Conservation (phyloP, 2,329 filamentous ascomycete genomes). For the Exophiala aquamarina region DNA sequence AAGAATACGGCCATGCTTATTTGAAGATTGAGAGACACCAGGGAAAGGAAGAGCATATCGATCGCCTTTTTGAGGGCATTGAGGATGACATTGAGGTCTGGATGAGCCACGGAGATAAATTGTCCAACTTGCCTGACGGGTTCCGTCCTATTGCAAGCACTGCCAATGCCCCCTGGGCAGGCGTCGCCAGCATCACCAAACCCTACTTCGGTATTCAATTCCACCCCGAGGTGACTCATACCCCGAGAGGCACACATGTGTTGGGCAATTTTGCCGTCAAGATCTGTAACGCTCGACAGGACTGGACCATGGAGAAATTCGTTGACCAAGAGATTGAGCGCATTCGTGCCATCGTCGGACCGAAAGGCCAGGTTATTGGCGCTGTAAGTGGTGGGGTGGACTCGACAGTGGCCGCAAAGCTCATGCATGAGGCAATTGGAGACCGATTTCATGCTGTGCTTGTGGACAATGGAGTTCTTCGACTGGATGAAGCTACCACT, state of each 20-base stretch:
- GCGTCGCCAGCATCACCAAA: conserved; percentile 58
- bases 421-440: conserved; percentile 85
- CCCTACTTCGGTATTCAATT: conserved; percentile 83
- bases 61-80: conserved; percentile 75
- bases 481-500: conserved; percentile 77
- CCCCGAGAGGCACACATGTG: conserved; percentile 66
- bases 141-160: conserved; percentile 76
- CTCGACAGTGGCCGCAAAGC: conserved; percentile 78
- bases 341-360: conserved; percentile 79
- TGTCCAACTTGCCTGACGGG: conserved; percentile 68
- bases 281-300: conserved; percentile 73
- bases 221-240: conserved; percentile 82
- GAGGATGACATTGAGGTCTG: conserved; percentile 70
- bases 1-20: conserved; percentile 71
- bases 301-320: conserved; percentile 88
- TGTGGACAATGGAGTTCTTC: conserved; percentile 82
- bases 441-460: conserved; percentile 82
- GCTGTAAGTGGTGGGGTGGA: conserved; percentile 84
- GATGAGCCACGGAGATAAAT: conserved; percentile 91
- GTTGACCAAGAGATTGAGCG: conserved; percentile 75
- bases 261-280: conserved; percentile 80
- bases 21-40: conserved; percentile 60
- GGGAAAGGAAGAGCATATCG: conserved; percentile 62
- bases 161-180: conserved; percentile 74
- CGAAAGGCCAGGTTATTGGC: conserved; percentile 77